Percentiles rank a stretch among this genome's conserved stretches.
These are phyloP conservation scores for Clitoria ternatea DNA, from an alignment of 306 rosid genomes.

Conservation along the genomic window DNA sequence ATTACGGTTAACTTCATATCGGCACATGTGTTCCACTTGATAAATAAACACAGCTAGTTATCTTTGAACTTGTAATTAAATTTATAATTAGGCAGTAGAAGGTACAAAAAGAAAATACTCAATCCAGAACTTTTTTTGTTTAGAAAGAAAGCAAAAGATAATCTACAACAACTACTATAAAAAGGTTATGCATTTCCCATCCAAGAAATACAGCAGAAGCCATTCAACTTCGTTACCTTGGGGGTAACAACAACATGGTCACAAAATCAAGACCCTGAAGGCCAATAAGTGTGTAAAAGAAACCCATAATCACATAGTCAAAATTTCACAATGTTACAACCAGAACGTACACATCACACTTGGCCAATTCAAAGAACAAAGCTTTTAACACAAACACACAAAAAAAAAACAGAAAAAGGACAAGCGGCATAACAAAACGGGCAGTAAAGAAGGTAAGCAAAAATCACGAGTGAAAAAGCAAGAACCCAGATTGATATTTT, in stretches of 20 bases:
- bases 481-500: not conserved
- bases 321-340: not conserved
- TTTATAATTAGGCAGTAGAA: not conserved
- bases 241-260: not conserved
- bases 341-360: not conserved
- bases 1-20: not conserved
- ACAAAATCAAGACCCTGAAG: not conserved
- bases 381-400: not conserved
- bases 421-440: not conserved
- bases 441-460: too few relatives aligned
- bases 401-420: not conserved
- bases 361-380: constrained; percentile 13
- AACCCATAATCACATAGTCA: constrained; percentile 2
- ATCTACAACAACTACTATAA: not conserved
- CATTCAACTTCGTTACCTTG: not conserved
- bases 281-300: not conserved
- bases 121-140: not conserved
- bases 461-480: not conserved
- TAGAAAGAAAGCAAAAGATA: not conserved
- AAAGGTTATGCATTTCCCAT: constrained; percentile 9
- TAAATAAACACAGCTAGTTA: not conserved
- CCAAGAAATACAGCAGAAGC: not conserved
- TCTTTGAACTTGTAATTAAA: not conserved
- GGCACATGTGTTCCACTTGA: not conserved
- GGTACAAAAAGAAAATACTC: not conserved